Evolutionary conservation across 2,329 filamentous ascomycete species (phyloP), one percentile per base, ranked within the genome.

Genomic region (Aspergillus tubingensis): DNA sequence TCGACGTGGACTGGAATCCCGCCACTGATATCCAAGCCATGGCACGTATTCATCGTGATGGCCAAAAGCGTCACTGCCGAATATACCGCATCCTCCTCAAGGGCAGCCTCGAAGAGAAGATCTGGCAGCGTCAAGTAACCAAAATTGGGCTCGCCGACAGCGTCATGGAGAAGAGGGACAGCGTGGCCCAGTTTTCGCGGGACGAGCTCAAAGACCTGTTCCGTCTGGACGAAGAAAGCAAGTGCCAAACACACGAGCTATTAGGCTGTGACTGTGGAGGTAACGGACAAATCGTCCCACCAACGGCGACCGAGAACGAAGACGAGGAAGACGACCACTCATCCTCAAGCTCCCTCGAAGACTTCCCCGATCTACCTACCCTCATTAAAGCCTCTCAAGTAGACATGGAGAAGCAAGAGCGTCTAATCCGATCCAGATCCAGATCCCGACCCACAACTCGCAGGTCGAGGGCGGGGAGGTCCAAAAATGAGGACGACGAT

Each of bases 1-100:
- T 90, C 67, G 89, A 91, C 66, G 84, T 89, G 8, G 89, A 91
- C 74, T 91, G 89, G 89, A 91, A 91, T 67, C 89, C 89, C 1
- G 87, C 88, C 0, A 89, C 86, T 0, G 89, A 91, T 67, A 77
- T 89, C 19, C 89, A 91, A 72, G 88, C 89, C 7, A 91, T 91
- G 87, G 89, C 88, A 11, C 85, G 89, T 13, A 88, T 91, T 50
- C 88, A 91, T 70, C 83, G 89, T 52, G 88, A 91, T 66, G 89
- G 89, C 0, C 89, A 91, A 70, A 89, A 87, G 71, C 77, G 81
- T 10, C 85, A 84, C 3, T 89, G 88, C 63, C 85, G 85, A 58
- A 90, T 91, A 60, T 91, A 91, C 68, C 81, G 89, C 5, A 80
- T 91, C 58, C 71, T 91, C 11, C 85, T 88, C 3, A 85, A 88